Evolutionary conservation across 805 yeast genomes (phyloP).

Genomic region (Lachancea fermentati): DNA sequence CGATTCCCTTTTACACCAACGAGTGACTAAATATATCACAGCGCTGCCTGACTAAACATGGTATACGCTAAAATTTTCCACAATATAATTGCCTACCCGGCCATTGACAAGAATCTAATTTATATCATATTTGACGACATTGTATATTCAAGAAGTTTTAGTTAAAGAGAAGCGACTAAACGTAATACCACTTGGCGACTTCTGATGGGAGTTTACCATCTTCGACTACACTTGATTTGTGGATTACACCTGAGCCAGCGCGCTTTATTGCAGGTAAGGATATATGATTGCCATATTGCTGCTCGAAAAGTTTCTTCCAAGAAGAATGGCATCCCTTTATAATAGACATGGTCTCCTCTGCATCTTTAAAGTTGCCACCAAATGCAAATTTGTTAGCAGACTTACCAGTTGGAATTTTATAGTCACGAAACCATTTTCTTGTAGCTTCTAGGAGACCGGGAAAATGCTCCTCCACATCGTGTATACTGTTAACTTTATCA

Average conservation of each 20-base stretch:
- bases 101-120: constrained; percentile 5
- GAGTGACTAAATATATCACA: too few relatives aligned
- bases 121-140: constrained; percentile 35
- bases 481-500: constrained; percentile 49
- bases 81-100: background rate
- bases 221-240: constrained; percentile 19
- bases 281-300: background rate
- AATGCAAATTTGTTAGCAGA: constrained; percentile 71
- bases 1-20: too few relatives aligned
- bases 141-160: too few relatives aligned
- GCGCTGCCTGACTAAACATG: too few relatives aligned
- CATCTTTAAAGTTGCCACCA: constrained; percentile 58
- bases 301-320: constrained; percentile 55
- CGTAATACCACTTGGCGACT: constrained; percentile 34
- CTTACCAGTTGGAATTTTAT: constrained; percentile 80
- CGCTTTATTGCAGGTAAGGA: constrained; percentile 38
- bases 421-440: constrained; percentile 74
- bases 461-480: constrained; percentile 60
- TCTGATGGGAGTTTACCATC: constrained; percentile 38
- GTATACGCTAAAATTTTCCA: background rate
- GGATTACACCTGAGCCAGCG: constrained; percentile 45
- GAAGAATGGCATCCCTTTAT: constrained; percentile 60
- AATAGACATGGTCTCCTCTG: constrained; percentile 51
- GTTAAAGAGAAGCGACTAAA: constrained; percentile 7
- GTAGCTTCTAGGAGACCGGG: constrained; percentile 70